A percentile compares a stretch with the other conserved stretches of the same genome.
Conservation (phyloP, 129 eudicot genomes). For the Helichrysum umbraculigerum region DNA sequence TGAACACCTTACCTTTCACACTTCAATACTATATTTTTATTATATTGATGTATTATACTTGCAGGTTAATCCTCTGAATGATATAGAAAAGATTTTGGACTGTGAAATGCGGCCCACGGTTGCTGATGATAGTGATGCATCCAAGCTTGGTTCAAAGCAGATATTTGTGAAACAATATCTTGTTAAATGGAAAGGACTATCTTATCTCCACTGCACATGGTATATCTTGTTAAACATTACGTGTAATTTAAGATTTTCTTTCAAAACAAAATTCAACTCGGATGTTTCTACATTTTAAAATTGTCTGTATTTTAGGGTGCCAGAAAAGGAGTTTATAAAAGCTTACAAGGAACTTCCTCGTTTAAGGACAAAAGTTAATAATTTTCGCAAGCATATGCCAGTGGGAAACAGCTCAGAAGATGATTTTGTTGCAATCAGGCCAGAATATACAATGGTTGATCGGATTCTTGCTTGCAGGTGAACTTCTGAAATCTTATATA, state of each 20-base stretch:
- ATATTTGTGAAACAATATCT: slow-evolving; percentile 87
- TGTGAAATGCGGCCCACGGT: slow-evolving; percentile 86
- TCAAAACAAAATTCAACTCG: neutral
- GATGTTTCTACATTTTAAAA: neutral
- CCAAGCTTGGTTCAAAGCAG: slow-evolving; percentile 79
- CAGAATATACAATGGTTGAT: slow-evolving; percentile 97
- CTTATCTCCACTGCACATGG: slow-evolving; percentile 98
- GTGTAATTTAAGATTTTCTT: neutral
- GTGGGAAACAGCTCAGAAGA: slow-evolving; percentile 63
- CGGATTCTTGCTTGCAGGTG: slow-evolving; percentile 95
- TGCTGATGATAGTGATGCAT: slow-evolving; percentile 73
- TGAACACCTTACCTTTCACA: neutral
- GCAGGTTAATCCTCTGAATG: slow-evolving; percentile 85
- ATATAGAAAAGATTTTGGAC: slow-evolving; percentile 91
- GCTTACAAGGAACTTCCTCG: slow-evolving; percentile 91
- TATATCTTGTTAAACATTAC: slow-evolving; percentile 27
- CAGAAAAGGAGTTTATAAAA: slow-evolving; percentile 79
- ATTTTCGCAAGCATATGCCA: slow-evolving; percentile 71
- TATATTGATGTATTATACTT: slow-evolving; percentile 7
- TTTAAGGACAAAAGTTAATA: slow-evolving; percentile 79
- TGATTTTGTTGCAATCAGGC: slow-evolving; percentile 79
- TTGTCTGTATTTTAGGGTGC: slow-evolving; percentile 55
- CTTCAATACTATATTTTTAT: neutral
- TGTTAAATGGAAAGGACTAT: slow-evolving; percentile 93
- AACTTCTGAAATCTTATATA: slow-evolving; percentile 1